A percentile compares a stretch with the other conserved stretches of the same genome.
Evolutionary conservation across 2,329 filamentous ascomycete genomes (phyloP).

Genomic region (Pseudovirgaria hyperparasitica): DNA sequence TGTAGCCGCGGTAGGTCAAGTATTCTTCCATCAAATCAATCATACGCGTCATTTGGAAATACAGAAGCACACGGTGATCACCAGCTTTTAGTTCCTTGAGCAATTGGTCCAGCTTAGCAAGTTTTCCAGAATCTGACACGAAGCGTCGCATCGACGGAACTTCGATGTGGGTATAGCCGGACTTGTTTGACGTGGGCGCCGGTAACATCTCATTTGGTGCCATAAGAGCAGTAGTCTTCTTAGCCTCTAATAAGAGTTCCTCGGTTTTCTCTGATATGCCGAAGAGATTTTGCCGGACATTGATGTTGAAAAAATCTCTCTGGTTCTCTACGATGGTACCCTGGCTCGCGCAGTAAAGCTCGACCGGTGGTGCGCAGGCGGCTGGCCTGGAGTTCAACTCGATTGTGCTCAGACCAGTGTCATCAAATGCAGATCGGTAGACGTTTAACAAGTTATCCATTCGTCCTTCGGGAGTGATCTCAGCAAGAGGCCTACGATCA

Average conservation of each 20-base stretch:
- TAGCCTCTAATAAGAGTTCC: conserved; percentile 58
- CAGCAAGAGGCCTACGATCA: conserved; percentile 52
- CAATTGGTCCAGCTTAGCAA: conserved; percentile 79
- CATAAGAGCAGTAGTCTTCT: conserved; percentile 52
- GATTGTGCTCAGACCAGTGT: conserved; percentile 61
- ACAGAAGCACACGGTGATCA: conserved; percentile 84
- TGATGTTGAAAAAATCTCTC: conserved; percentile 63
- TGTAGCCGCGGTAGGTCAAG: conserved; percentile 96
- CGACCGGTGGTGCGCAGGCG: conserved; percentile 74
- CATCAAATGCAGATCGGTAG: conserved; percentile 49
- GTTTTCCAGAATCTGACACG: conserved; percentile 93
- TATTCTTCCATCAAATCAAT: conserved; percentile 99
- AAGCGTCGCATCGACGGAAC: conserved; percentile 96
- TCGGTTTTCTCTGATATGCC: conserved; percentile 53
- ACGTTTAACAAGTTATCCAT: conserved; percentile 71
- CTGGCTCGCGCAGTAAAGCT: conserved; percentile 62
- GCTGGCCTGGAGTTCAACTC: conserved; percentile 71
- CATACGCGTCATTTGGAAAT: conserved; percentile 99
- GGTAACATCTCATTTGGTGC: conserved; percentile 59
- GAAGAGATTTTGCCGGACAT: conserved; percentile 63
- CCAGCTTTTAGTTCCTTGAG: conserved; percentile 83
- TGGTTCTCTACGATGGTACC: conserved; percentile 52
- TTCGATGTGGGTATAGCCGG: conserved; percentile 76
- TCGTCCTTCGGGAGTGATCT: conserved; percentile 59
- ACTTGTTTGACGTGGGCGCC: conserved; percentile 65